phyloP scores from a whole-genome alignment of 768 basidiomycete species.

The Suillus tomentosus region DNA sequence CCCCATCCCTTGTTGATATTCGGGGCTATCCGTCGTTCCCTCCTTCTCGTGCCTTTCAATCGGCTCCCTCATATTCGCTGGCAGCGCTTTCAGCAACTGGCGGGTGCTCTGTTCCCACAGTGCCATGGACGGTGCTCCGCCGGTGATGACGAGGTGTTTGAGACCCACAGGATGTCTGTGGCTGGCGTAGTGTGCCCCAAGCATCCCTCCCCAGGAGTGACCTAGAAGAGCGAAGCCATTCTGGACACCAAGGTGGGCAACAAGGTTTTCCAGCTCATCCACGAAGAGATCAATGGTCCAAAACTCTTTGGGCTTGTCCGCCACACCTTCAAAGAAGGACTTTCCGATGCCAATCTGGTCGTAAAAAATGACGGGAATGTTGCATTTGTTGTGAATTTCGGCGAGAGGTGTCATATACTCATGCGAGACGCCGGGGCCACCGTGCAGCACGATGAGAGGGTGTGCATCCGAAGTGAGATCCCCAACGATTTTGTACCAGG shows the following conservation, averaged over 20 bases:
- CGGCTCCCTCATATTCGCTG: slow-evolving; percentile 20
- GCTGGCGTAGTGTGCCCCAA: slow-evolving; percentile 39
- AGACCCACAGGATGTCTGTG: slow-evolving; percentile 34
- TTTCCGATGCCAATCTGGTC: slow-evolving; percentile 45
- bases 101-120: slow-evolving; percentile 20
- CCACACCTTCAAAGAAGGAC: slow-evolving; percentile 37
- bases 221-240: slow-evolving; percentile 45
- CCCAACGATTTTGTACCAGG: slow-evolving; percentile 54
- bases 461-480: slow-evolving; percentile 38
- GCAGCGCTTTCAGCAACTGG: slow-evolving; percentile 22
- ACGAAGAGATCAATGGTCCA: slow-evolving; percentile 50
- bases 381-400: slow-evolving; percentile 25
- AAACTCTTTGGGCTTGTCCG: slow-evolving; percentile 33
- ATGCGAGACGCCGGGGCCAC: slow-evolving; percentile 51
- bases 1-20: slow-evolving; percentile 28
- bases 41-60: slow-evolving; percentile 26
- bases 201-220: slow-evolving; percentile 54
- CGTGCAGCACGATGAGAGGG: slow-evolving; percentile 56
- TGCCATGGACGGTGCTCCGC: slow-evolving; percentile 30
- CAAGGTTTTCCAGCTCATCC: slow-evolving; percentile 49
- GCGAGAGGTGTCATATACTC: slow-evolving; percentile 39
- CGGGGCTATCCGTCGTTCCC: slow-evolving; percentile 27
- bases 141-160: slow-evolving; percentile 31
- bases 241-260: slow-evolving; percentile 41
- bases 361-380: slow-evolving; percentile 43